A percentile compares a stretch with the other conserved stretches of the same genome.
phyloP scores from a whole-genome alignment of 257 asterid genomes.

The Misopates orontium region DNA sequence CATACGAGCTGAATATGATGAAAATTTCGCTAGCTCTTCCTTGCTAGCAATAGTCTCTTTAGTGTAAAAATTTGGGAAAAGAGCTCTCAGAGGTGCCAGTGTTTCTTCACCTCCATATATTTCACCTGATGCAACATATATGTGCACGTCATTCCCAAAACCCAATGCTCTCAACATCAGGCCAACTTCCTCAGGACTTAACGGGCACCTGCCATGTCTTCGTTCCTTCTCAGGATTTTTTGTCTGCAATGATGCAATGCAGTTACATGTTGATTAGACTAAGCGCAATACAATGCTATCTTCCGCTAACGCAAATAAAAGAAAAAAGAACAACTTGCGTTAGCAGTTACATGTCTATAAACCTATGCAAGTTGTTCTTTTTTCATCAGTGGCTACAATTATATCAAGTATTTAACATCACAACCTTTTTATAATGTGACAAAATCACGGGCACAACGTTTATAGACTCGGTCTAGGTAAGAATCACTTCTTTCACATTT shows the following conservation, averaged over 20 bases:
- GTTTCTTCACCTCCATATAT: conserved; percentile 68
- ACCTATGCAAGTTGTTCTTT: no score
- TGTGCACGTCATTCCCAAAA: conserved; percentile 62
- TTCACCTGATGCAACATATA: conserved; percentile 75
- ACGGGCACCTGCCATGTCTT: conserved; percentile 70
- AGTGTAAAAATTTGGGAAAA: conserved; percentile 66
- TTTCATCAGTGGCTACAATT: no score
- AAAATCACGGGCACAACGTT: no score
- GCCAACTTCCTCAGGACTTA: conserved; percentile 74
- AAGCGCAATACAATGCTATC: no score
- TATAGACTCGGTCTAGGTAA: neutral
- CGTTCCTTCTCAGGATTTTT: conserved; percentile 59
- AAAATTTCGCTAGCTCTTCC: conserved; percentile 58
- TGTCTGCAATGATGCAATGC: conserved; percentile 31
- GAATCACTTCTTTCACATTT: neutral
- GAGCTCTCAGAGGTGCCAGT: conserved; percentile 60
- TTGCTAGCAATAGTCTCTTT: conserved; percentile 62
- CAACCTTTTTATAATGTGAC: no score
- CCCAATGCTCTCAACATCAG: conserved; percentile 76
- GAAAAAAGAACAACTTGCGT: no score
- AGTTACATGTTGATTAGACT: neutral
- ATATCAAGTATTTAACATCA: no score
- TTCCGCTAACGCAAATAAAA: no score
- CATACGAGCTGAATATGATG: conserved; percentile 67
- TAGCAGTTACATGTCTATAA: no score